Evolutionary conservation across 2,329 filamentous ascomycete species (phyloP), one percentile per base, ranked within the genome.

Genomic region (Beauveria sp.): DNA sequence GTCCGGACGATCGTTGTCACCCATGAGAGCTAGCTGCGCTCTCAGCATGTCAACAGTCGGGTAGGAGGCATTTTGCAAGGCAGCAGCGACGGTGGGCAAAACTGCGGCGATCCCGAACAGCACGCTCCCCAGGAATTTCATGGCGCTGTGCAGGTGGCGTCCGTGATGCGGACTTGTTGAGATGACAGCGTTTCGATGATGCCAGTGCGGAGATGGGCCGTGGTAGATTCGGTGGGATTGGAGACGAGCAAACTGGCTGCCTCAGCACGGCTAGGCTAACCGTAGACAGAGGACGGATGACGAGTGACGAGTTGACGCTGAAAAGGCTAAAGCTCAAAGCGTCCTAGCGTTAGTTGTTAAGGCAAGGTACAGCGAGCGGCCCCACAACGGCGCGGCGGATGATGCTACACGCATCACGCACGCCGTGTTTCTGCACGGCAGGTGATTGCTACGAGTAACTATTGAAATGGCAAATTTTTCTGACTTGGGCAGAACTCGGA

Each of bases 11-110:
- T 89, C 86, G 10, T 3, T 50, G 66, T 85, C 53, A 22, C 62
- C 88, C 76, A 90, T 84, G 52, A 93, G 77, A 43, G 88, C 83
- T 71, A 92, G 80, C 71, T 89, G 85, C 48, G 85, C 84, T 68
- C 80, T 84, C 71, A 84, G 78, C 76, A 82, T 85, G 67, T 85
- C 83, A 65, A 81, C 72, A 49, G 83, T 80, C 20, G 85, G 85
- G 68, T 84, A 86, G 71, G 87, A 88, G 56, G 83, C 81, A 59
- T 76, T 80, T 46, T 70, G 77, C 65, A 68, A 71, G 42, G 77
- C 77, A 48, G 73, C 71, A 22, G 71, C 73, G 18, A 76, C 67
- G 63, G 72, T 73, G 63, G 77, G 75, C 69, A 81, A 69, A 65
- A 74, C 72, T 26, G 69, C 67, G 66, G 80, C 70, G 63, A 73